Evolutionary conservation across 1,139 yeast genomes (phyloP).

Genomic region (Meyerozyma sp.): DNA sequence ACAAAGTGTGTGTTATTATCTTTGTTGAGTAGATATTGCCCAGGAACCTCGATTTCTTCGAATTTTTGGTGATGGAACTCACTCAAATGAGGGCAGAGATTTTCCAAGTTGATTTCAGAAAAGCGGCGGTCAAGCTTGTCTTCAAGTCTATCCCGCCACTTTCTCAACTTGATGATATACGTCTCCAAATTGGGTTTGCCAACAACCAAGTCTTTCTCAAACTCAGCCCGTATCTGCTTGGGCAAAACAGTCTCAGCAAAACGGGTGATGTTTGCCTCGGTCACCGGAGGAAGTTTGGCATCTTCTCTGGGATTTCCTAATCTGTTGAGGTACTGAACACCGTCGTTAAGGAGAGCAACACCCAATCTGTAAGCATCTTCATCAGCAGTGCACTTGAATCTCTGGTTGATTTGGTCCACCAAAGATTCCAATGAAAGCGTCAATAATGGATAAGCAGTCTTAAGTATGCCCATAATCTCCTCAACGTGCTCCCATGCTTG

Average conservation of each 20-base stretch:
- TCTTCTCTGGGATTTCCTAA: slow-evolving; percentile 83
- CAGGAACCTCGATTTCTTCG: slow-evolving; percentile 96
- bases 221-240: slow-evolving; percentile 81
- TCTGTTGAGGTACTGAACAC: slow-evolving; percentile 81
- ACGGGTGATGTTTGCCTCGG: slow-evolving; percentile 83
- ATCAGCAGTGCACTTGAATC: slow-evolving; percentile 92
- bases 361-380: slow-evolving; percentile 95
- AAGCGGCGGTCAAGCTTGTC: slow-evolving; percentile 83
- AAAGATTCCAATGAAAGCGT: slow-evolving; percentile 91
- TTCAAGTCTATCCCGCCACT: slow-evolving; percentile 91
- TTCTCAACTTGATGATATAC: slow-evolving; percentile 75
- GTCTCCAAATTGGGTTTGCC: slow-evolving; percentile 87
- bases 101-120: slow-evolving; percentile 75
- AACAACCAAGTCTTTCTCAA: slow-evolving; percentile 84
- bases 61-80: slow-evolving; percentile 98
- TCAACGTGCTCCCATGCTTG: slow-evolving; percentile 96
- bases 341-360: slow-evolving; percentile 89
- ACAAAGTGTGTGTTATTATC: slow-evolving; percentile 85
- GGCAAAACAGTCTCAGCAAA: slow-evolving; percentile 95
- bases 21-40: slow-evolving; percentile 81
- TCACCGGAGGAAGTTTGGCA: slow-evolving; percentile 83
- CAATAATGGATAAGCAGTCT: slow-evolving; percentile 91
- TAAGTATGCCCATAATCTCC: slow-evolving; percentile 89
- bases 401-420: slow-evolving; percentile 90
- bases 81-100: slow-evolving; percentile 89